These are phyloP conservation scores for Scedosporium boydii DNA, from an alignment of 2,329 filamentous ascomycete genomes.

Conservation along the genomic window DNA sequence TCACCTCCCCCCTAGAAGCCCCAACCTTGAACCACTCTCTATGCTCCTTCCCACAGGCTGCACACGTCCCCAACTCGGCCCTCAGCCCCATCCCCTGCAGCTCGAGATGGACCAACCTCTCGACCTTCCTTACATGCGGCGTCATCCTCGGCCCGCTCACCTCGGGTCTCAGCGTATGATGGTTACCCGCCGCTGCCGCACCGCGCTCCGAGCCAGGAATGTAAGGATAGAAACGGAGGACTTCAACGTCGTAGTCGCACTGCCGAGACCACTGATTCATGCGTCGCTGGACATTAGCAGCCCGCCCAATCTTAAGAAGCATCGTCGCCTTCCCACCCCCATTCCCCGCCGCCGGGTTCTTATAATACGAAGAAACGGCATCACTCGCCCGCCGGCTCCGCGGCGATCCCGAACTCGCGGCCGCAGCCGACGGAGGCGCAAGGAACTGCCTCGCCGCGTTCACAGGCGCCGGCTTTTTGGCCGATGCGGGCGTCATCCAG, in stretches of 20 bases:
- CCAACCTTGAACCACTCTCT: slow-evolving; percentile 93
- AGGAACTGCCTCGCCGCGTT: slow-evolving; percentile 53
- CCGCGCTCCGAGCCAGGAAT: slow-evolving; percentile 34
- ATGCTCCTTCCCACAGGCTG: slow-evolving; percentile 74
- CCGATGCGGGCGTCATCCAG: slow-evolving; percentile 67
- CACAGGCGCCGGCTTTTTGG: slow-evolving; percentile 41
- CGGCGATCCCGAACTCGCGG: slow-evolving; percentile 10
- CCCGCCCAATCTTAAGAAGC: slow-evolving; percentile 57
- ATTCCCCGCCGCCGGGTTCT: slow-evolving; percentile 33
- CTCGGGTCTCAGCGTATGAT: not conserved
- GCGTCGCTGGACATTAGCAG: slow-evolving; percentile 77
- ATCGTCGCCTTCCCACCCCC: slow-evolving; percentile 43
- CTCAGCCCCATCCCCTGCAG: slow-evolving; percentile 54
- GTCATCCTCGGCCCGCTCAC: slow-evolving; percentile 53
- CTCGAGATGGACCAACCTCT: slow-evolving; percentile 84
- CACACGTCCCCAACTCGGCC: slow-evolving; percentile 50
- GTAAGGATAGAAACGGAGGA: slow-evolving; percentile 90
- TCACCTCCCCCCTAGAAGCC: slow-evolving; percentile 60
- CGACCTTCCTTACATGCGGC: slow-evolving; percentile 77
- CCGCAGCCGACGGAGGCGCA: slow-evolving; percentile 30
- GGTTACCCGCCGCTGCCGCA: not conserved
- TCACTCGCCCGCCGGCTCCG: slow-evolving; percentile 40
- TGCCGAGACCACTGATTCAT: slow-evolving; percentile 91
- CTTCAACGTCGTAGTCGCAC: slow-evolving; percentile 78
- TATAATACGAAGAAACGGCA: slow-evolving; percentile 28